Evolutionary conservation across 2,329 filamentous ascomycete genomes (phyloP), one percentile per base, ranked within the genome.

Genomic region (Escovopsis weberi): DNA sequence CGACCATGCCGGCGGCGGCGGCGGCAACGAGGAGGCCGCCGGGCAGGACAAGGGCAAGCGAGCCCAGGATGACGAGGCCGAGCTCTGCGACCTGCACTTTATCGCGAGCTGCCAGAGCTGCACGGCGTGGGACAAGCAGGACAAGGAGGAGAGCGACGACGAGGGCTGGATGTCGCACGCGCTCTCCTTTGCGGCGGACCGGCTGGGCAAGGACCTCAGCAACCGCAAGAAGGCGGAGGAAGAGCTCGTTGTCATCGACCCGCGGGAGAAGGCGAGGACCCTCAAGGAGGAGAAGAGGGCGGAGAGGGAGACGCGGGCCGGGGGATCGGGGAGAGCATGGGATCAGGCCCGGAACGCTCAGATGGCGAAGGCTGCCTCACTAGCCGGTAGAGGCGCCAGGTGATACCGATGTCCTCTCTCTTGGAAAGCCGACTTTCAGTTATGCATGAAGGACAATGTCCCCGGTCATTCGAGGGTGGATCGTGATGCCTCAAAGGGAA

Each of bases 101-200:
- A 93, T 98, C 48, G 84, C 83, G 39, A 85, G 93, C 53, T 98
- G 91, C 60, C 86, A 94, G 57, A 94, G 86, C 37, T 96, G 91
- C 60, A 78, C 76, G 45, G 75, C 81, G 0, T 94, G 88, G 86
- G 83, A 93, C 54, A 72, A 79, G 51, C 70, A 68, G 35, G 75
- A 69, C 4, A 67, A 69, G 11, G 67, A 72, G 19, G 75, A 80
- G 4, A 72, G 70, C 50, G 74, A 76, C 45, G 77, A 77, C 39
- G 69, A 74, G 39, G 80, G 78, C 7, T 96, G 89, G 88, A 85
- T 95, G 78, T 77, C 76, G 4, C 89, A 96, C 59, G 71, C 77
- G 9, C 68, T 98, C 33, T 85, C 75, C 38, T 96, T 95, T 59
- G 83, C 82, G 33, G 91, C 88, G 47, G 91, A 96, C 53, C 83